These are phyloP conservation scores for Bipolaris zeicola DNA, from an alignment of 2,329 filamentous ascomycete genomes.

Conservation along the genomic window DNA sequence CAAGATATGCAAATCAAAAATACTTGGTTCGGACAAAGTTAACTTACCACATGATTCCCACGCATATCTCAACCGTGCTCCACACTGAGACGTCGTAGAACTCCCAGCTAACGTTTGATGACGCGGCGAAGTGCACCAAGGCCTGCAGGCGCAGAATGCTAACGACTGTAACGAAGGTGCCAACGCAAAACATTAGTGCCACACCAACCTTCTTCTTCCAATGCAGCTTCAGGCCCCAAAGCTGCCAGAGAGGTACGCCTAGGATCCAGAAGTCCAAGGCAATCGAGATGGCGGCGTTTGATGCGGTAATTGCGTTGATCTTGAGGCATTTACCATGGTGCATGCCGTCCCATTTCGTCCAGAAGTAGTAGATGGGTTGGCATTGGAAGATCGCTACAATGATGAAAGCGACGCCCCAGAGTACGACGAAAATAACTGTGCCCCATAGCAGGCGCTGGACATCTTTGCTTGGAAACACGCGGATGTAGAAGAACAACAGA, in stretches of 20 bases:
- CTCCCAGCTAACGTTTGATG: slow-evolving; percentile 50
- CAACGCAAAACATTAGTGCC: slow-evolving; percentile 48
- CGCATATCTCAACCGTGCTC: slow-evolving; percentile 51
- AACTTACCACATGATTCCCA: slow-evolving; percentile 50
- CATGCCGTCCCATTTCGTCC: slow-evolving; percentile 41
- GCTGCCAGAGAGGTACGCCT: slow-evolving; percentile 44
- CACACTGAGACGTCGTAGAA: slow-evolving; percentile 50
- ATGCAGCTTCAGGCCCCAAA: slow-evolving; percentile 40
- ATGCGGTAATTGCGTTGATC: slow-evolving; percentile 42
- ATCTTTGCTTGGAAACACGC: slow-evolving; percentile 37
- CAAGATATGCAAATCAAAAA: neutral
- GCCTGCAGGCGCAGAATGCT: slow-evolving; percentile 53
- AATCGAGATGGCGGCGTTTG: slow-evolving; percentile 46
- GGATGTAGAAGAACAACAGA: slow-evolving; percentile 39
- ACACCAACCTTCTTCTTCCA: slow-evolving; percentile 49
- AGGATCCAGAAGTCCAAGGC: slow-evolving; percentile 43
- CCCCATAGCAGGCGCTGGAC: slow-evolving; percentile 32
- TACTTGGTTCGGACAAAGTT: neutral
- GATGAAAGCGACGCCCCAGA: slow-evolving; percentile 33
- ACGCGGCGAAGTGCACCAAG: slow-evolving; percentile 51
- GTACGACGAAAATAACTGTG: slow-evolving; percentile 33
- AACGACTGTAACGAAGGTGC: slow-evolving; percentile 51
- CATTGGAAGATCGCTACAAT: slow-evolving; percentile 43
- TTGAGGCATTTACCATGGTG: slow-evolving; percentile 43
- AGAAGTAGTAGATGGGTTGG: slow-evolving; percentile 43